Percentiles rank a stretch among this genome's conserved stretches.
Evolutionary conservation across 495 filamentous ascomycete genomes (phyloP).

Genomic region (Penicillium roqueforti): DNA sequence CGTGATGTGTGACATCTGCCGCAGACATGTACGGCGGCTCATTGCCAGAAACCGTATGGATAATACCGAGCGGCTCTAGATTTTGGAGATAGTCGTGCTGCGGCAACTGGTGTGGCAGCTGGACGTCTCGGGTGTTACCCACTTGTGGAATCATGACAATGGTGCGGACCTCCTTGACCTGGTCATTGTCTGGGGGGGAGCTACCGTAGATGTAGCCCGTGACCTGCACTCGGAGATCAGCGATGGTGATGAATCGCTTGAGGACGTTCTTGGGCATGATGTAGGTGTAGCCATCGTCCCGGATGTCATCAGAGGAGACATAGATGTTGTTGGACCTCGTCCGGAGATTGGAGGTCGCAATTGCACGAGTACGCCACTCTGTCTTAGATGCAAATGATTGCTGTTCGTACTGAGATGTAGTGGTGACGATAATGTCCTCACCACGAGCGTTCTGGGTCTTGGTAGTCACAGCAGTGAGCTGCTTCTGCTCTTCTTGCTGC

Average conservation of each 20-base stretch:
- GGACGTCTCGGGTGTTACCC: slow-evolving; percentile 85
- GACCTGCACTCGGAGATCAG: slow-evolving; percentile 94
- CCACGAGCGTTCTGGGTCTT: slow-evolving; percentile 98
- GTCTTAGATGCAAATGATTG: slow-evolving; percentile 98
- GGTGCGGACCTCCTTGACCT: slow-evolving; percentile 93
- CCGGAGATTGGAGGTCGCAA: slow-evolving; percentile 92
- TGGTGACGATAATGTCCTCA: slow-evolving; percentile 97
- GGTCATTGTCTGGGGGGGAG: slow-evolving; percentile 88
- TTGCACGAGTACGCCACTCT: slow-evolving; percentile 95
- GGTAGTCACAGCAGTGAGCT: slow-evolving; percentile 95
- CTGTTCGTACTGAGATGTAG: slow-evolving; percentile 94
- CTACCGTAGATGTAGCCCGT: slow-evolving; percentile 93
- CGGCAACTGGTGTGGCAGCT: slow-evolving; percentile 85
- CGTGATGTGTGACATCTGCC: slow-evolving; percentile 88
- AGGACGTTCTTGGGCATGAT: slow-evolving; percentile 99
- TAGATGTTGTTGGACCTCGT: slow-evolving; percentile 98
- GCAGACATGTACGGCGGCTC: slow-evolving; percentile 96
- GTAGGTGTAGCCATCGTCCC: slow-evolving; percentile 80
- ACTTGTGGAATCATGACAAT: slow-evolving; percentile 98
- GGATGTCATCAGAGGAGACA: slow-evolving; percentile 89
- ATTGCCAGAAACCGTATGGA: slow-evolving; percentile 92
- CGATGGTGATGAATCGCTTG: slow-evolving; percentile 97
- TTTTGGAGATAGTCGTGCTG: slow-evolving; percentile 87
- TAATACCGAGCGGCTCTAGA: slow-evolving; percentile 89
- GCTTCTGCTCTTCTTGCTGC: slow-evolving; percentile 94